A percentile compares a stretch with the other conserved stretches of the same genome.
These are phyloP conservation scores for Cucumis hystrix DNA, from an alignment of 306 rosid genomes.

Conservation along the genomic window DNA sequence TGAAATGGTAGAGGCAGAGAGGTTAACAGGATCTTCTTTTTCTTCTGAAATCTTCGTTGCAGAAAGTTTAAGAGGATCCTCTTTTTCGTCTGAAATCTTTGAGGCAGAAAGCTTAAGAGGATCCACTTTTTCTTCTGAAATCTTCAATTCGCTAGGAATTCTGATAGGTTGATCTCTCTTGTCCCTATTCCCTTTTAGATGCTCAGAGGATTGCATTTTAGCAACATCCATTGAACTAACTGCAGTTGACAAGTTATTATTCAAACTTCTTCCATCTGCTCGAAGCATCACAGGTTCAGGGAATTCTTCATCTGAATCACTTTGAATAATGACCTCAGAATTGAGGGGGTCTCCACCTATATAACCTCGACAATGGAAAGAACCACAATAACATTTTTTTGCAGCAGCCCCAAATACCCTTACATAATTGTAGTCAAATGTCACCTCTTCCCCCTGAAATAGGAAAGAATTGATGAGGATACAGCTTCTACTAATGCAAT, in stretches of 20 bases:
- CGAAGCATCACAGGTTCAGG: conserved; percentile 67
- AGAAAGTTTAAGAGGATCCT: conserved; percentile 26
- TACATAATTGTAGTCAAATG: conserved; percentile 97
- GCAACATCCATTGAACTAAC: conserved; percentile 17
- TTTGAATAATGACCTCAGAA: conserved; percentile 54
- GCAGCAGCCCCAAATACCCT: conserved; percentile 99
- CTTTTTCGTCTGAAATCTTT: conserved; percentile 21
- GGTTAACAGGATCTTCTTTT: conserved; percentile 31
- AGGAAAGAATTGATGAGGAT: conserved; percentile 8
- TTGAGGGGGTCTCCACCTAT: conserved; percentile 83
- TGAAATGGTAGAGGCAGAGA: conserved; percentile 28
- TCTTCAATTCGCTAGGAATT: conserved; percentile 17
- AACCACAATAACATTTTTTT: conserved; percentile 81
- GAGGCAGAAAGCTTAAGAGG: conserved; percentile 22
- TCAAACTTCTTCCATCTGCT: conserved; percentile 26
- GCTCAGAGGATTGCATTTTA: conserved; percentile 17
- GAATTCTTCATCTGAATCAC: conserved; percentile 96
- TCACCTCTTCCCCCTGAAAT: conserved; percentile 94
- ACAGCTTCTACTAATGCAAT: not conserved
- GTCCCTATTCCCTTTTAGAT: conserved; percentile 23
- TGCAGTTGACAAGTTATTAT: conserved; percentile 11
- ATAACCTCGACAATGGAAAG: conserved; percentile 75
- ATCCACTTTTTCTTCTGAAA: conserved; percentile 24
- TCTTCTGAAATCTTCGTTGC: conserved; percentile 17
- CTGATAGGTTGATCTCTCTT: conserved; percentile 17